A percentile compares a stretch with the other conserved stretches of the same genome.
phyloP scores from a whole-genome alignment of 306 rosid species.

The Cucurbita argyrosperma region DNA sequence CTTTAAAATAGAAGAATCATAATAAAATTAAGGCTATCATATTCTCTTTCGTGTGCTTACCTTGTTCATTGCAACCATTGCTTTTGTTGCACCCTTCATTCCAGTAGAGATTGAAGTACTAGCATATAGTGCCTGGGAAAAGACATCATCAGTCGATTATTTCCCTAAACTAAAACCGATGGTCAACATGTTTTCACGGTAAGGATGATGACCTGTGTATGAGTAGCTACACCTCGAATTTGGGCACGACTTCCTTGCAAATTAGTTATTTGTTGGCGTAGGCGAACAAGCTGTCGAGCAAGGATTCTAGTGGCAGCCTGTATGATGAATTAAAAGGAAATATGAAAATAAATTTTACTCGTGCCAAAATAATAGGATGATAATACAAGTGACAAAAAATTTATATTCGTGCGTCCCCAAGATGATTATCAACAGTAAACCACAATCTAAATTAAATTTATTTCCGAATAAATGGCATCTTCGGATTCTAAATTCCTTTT shows the following conservation, averaged over 20 bases:
- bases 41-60: slow-evolving; percentile 17
- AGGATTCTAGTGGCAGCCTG: slow-evolving; percentile 86
- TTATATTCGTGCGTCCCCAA: background rate
- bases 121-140: slow-evolving; percentile 76
- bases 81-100: slow-evolving; percentile 97
- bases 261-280: slow-evolving; percentile 93
- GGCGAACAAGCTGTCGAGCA: slow-evolving; percentile 91
- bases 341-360: background rate
- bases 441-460: background rate
- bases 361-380: background rate
- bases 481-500: background rate
- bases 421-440: background rate
- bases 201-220: slow-evolving; percentile 55
- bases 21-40: background rate
- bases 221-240: slow-evolving; percentile 91
- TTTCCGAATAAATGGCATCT: background rate
- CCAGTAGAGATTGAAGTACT: slow-evolving; percentile 91
- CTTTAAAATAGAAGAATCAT: background rate
- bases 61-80: slow-evolving; percentile 97
- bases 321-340: background rate
- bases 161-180: background rate
- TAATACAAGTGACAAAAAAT: background rate
- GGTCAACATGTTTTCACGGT: background rate
- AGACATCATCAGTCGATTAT: background rate
- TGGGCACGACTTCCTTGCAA: slow-evolving; percentile 98